These are phyloP conservation scores for Pseudocercospora fijiensis DNA, from an alignment of 2,329 filamentous ascomycete genomes.

Conservation along the genomic window DNA sequence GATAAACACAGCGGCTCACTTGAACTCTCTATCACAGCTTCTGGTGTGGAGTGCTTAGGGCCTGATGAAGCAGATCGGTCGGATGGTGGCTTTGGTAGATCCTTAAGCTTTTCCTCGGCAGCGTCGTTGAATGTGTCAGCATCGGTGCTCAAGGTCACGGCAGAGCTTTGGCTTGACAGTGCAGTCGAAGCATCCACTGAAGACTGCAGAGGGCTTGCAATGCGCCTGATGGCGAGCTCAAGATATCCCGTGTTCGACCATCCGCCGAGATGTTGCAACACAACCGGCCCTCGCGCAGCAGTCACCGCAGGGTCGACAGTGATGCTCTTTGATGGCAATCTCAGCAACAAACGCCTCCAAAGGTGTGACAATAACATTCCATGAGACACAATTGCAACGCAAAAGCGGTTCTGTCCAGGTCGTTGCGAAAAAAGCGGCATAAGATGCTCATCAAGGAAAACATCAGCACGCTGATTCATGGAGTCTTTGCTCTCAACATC, in stretches of 20 bases:
- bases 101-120: conserved; percentile 11
- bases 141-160: not conserved
- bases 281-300: conserved; percentile 38
- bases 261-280: conserved; percentile 55
- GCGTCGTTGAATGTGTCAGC: not conserved
- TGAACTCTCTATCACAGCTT: not conserved
- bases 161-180: not conserved
- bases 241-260: conserved; percentile 69
- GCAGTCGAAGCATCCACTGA: not conserved
- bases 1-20: not conserved
- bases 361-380: conserved; percentile 75
- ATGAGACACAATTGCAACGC: conserved; percentile 73
- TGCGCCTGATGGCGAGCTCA: conserved; percentile 38
- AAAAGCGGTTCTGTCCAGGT: conserved; percentile 17
- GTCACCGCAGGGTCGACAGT: conserved; percentile 46
- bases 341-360: conserved; percentile 60
- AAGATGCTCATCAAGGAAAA: conserved; percentile 66
- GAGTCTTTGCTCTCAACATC: conserved; percentile 67
- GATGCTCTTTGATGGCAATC: conserved; percentile 53
- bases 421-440: conserved; percentile 53
- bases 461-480: conserved; percentile 63
- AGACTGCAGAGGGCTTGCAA: not conserved
- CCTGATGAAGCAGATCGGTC: not conserved
- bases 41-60: not conserved
- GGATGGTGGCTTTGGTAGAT: not conserved